These are phyloP conservation scores for Gracilaria vermiculophylla DNA, from an alignment of 23 red algal species.

Conservation along the genomic window DNA sequence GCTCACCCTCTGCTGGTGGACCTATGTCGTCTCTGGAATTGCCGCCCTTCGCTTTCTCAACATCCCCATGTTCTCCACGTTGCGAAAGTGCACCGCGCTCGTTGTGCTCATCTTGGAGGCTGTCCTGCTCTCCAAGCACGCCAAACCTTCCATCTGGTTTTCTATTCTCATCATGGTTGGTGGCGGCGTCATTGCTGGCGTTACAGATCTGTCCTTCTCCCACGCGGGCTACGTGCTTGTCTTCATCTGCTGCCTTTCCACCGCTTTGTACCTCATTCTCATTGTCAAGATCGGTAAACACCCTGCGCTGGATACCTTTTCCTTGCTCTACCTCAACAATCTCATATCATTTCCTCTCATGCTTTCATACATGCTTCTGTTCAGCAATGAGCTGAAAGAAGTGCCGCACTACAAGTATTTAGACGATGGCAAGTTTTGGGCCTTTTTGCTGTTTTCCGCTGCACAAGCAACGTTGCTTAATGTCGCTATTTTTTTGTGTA, in stretches of 20 bases:
- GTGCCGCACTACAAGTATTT: constrained; percentile 35
- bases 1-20: constrained; percentile 66
- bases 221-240: constrained; percentile 71
- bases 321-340: constrained; percentile 72
- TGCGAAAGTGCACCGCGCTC: constrained; percentile 55
- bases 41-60: constrained; percentile 63
- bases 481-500: constrained; percentile 84
- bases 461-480: constrained; percentile 83
- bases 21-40: constrained; percentile 63
- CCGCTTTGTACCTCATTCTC: constrained; percentile 79
- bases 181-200: constrained; percentile 65
- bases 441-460: constrained; percentile 54
- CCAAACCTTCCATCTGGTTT: constrained; percentile 33
- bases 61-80: constrained; percentile 75
- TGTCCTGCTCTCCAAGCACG: constrained; percentile 30
- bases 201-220: constrained; percentile 63
- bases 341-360: constrained; percentile 69
- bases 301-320: constrained; percentile 56
- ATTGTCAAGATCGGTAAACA: constrained; percentile 58
- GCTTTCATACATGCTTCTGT: constrained; percentile 12
- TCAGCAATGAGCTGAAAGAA: constrained; percentile 35
- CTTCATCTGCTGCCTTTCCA: constrained; percentile 66
- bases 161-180: constrained; percentile 68
- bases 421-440: constrained; percentile 27
- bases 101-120: constrained; percentile 78